phyloP scores from a whole-genome alignment of 2,329 filamentous ascomycete genomes.

The Xylariaceae sp. region DNA sequence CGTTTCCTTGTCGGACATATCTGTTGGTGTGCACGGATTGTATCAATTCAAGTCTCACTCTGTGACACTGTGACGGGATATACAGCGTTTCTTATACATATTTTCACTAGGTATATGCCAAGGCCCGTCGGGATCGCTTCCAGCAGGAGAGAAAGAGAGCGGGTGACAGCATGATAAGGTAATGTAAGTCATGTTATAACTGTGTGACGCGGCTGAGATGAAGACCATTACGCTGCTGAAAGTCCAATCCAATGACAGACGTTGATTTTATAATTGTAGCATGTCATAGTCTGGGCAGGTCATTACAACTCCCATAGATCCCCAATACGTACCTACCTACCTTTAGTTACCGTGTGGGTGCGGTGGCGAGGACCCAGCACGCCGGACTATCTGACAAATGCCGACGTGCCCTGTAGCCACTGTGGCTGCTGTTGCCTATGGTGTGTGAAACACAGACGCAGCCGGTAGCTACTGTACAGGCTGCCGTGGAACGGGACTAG shows the following conservation, averaged over 20 bases:
- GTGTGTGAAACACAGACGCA: too few relatives aligned
- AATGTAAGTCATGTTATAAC: conserved; percentile 7
- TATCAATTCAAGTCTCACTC: conserved; percentile 62
- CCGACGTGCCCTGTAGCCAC: too few relatives aligned
- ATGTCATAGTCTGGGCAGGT: background rate
- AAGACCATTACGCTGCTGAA: conserved; percentile 3
- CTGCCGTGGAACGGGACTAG: too few relatives aligned
- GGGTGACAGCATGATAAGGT: conserved; percentile 1
- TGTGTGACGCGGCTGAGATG: background rate
- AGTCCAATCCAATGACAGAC: background rate
- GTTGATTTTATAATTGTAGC: conserved; percentile 12
- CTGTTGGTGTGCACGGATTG: conserved; percentile 80
- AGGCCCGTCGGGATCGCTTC: background rate
- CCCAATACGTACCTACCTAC: background rate
- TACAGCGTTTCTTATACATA: background rate
- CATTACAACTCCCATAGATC: background rate
- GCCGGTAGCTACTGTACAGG: too few relatives aligned
- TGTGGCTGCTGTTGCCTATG: too few relatives aligned
- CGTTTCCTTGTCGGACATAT: too few relatives aligned
- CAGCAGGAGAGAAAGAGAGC: background rate
- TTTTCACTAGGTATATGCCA: conserved; percentile 1
- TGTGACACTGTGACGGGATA: conserved; percentile 1
- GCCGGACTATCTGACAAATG: too few relatives aligned
- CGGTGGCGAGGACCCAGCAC: too few relatives aligned
- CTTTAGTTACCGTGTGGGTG: conserved; percentile 8